A percentile compares a stretch with the other conserved stretches of the same genome.
phyloP scores from a whole-genome alignment of 345 rosid genomes.

The Linum lewisii region DNA sequence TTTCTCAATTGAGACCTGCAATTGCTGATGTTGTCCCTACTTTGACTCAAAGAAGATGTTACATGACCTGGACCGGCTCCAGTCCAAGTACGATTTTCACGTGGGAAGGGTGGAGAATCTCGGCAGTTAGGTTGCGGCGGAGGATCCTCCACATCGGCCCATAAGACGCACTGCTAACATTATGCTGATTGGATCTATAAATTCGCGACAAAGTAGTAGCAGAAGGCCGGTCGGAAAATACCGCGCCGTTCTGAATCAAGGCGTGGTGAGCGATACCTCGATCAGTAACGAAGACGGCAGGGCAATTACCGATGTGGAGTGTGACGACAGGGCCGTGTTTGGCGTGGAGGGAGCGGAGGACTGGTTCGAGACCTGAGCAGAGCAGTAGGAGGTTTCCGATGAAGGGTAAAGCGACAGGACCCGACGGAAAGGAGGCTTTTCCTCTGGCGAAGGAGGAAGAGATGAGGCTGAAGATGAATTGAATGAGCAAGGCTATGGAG shows the following conservation, averaged over 20 bases:
- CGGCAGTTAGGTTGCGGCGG: constrained; percentile 18
- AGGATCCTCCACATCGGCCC: constrained; percentile 21
- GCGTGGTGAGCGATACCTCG: constrained; percentile 16
- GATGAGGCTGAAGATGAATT: neutral
- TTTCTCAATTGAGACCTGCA: no score
- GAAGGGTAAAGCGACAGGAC: constrained; percentile 4
- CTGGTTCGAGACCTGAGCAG: neutral
- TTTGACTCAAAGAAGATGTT: no score
- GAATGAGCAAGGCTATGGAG: neutral
- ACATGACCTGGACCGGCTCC: constrained; percentile 11
- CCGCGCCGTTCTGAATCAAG: constrained; percentile 12
- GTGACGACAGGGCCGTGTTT: constrained; percentile 12
- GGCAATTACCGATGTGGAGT: constrained; percentile 10
- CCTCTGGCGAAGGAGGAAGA: neutral
- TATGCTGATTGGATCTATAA: constrained; percentile 1
- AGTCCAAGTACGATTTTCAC: constrained; percentile 3
- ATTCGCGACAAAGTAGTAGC: neutral
- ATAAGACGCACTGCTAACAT: neutral
- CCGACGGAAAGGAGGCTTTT: constrained; percentile 12
- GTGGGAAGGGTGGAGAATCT: constrained; percentile 18
- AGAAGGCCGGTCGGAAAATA: constrained; percentile 7
- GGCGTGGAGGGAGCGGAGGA: constrained; percentile 6
- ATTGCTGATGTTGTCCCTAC: no score
- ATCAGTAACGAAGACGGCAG: constrained; percentile 12
- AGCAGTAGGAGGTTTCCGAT: constrained; percentile 3